phyloP scores from a whole-genome alignment of 495 filamentous ascomycete genomes.

The Hypomontagnella monticulosa region DNA sequence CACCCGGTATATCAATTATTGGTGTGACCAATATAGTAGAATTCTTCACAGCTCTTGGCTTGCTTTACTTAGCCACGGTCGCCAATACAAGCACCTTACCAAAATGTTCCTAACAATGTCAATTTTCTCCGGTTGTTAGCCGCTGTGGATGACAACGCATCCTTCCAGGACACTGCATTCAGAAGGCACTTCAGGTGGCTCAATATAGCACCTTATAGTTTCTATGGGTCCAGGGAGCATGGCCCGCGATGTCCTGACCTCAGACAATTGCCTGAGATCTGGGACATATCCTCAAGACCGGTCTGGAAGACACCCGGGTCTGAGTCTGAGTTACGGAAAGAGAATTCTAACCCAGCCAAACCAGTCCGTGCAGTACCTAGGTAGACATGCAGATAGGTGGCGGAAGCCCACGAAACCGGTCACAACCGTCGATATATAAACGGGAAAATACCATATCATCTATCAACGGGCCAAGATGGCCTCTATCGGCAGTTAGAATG shows the following conservation, averaged over 20 bases:
- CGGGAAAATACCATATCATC: constrained; percentile 5
- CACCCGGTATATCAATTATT: constrained; percentile 9
- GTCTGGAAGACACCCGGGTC: constrained; percentile 30
- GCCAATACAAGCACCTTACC: neutral
- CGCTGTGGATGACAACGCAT: neutral
- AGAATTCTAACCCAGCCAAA: constrained; percentile 10
- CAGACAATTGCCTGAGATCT: neutral
- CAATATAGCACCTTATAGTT: too few species aligned
- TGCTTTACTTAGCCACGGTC: constrained; percentile 3
- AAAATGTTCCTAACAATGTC: too few species aligned
- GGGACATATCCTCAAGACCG: neutral
- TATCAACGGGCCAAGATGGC: constrained; percentile 2
- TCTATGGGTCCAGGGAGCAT: too few species aligned
- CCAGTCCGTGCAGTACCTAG: constrained; percentile 7
- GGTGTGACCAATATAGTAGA: constrained; percentile 8
- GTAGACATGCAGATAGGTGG: constrained; percentile 25
- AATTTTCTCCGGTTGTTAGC: too few species aligned
- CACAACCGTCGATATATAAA: constrained; percentile 10
- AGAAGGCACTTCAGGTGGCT: too few species aligned
- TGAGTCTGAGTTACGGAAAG: neutral
- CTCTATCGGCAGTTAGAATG: constrained; percentile 5
- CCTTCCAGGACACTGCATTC: neutral
- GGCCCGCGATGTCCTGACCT: too few species aligned
- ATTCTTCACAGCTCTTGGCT: constrained; percentile 9
- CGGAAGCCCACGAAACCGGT: constrained; percentile 23